Evolutionary conservation across 2,329 filamentous ascomycete species (phyloP).

Genomic region (Aspergillus uvarum): DNA sequence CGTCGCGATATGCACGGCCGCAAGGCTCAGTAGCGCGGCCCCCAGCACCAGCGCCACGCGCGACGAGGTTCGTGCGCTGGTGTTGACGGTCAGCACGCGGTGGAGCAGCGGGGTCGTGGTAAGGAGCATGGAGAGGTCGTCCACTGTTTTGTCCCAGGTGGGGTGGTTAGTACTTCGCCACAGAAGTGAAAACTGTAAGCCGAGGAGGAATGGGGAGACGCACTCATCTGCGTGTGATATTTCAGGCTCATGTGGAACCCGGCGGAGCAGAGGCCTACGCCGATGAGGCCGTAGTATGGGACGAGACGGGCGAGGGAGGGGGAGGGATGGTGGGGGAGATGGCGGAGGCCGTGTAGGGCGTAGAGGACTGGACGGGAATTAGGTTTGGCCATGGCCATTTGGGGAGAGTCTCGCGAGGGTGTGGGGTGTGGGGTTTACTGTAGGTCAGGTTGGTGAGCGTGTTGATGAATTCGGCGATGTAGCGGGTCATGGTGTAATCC

Average conservation of each 20-base stretch:
- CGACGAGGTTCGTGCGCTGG: conserved; percentile 8
- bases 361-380: conserved; percentile 24
- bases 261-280: conserved; percentile 27
- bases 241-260: conserved; percentile 29
- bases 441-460: conserved; percentile 31
- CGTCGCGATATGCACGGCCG: conserved; percentile 17
- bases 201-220: not conserved
- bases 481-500: conserved; percentile 28
- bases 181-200: no score
- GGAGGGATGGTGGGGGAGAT: conserved; percentile 6
- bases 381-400: no score
- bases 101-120: conserved; percentile 23
- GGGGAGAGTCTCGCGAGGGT: no score
- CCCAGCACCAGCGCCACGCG: conserved; percentile 8
- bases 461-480: conserved; percentile 31
- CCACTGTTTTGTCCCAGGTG: conserved; percentile 7
- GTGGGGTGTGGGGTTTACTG: conserved; percentile 5
- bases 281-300: conserved; percentile 22
- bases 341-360: conserved; percentile 15
- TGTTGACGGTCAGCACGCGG: conserved; percentile 20
- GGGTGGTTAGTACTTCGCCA: not conserved
- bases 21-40: not conserved
- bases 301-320: conserved; percentile 8
- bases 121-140: conserved; percentile 26
- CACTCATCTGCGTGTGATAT: conserved; percentile 33